phyloP scores from a whole-genome alignment of 805 yeast genomes.

The Millerozyma miso region DNA sequence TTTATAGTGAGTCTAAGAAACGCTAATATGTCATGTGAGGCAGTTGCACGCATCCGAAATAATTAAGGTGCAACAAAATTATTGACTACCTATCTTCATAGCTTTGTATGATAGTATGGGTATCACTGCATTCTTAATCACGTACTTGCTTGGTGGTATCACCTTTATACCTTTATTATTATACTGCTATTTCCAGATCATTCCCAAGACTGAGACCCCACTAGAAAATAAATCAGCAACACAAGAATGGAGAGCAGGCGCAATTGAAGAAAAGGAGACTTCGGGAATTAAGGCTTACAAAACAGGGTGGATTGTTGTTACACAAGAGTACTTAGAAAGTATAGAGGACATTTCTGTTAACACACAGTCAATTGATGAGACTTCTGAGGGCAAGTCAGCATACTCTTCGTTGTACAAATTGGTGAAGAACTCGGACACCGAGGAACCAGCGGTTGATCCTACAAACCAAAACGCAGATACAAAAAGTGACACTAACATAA shows the following conservation, averaged over 20 bases:
- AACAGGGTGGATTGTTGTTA: conserved; percentile 82
- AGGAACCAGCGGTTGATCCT: conserved; percentile 5
- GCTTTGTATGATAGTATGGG: conserved; percentile 6
- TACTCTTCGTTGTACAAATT: conserved; percentile 58
- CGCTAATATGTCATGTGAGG: background rate
- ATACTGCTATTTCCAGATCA: conserved; percentile 32
- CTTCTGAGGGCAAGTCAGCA: conserved; percentile 47
- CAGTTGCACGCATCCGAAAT: background rate
- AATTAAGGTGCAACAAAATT: background rate
- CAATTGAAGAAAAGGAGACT: conserved; percentile 55
- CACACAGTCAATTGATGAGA: conserved; percentile 40
- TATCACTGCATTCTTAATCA: conserved; percentile 27
- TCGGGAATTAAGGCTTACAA: conserved; percentile 61
- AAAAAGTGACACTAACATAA: conserved; percentile 6
- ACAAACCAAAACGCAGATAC: conserved; percentile 6
- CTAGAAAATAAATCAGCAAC: conserved; percentile 15
- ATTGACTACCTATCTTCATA: background rate
- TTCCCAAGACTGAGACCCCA: conserved; percentile 28
- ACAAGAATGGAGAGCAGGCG: conserved; percentile 47
- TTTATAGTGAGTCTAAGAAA: conserved; percentile 2
- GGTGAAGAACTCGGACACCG: conserved; percentile 29
- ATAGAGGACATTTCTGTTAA: conserved; percentile 44
- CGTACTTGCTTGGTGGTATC: conserved; percentile 73
- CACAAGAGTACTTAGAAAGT: conserved; percentile 58
- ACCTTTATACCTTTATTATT: conserved; percentile 67